Conservation (phyloP, 225 moss, liverwort and hornwort species). For the Thuidium tamariscinum region DNA sequence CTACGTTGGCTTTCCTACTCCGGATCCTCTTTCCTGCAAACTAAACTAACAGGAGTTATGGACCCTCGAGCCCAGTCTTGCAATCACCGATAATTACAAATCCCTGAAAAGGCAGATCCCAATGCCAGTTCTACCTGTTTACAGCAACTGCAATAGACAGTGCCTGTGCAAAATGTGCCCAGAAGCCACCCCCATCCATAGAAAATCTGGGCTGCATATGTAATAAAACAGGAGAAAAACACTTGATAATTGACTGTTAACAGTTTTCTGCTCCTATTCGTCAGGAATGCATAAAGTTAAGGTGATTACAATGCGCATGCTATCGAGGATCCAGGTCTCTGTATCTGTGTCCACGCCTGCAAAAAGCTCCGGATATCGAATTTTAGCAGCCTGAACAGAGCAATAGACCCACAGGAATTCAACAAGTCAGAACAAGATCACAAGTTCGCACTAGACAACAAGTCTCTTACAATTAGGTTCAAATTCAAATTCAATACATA, state of each 20-base stretch:
- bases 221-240: background rate
- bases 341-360: constrained; percentile 45
- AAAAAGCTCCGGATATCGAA: constrained; percentile 75
- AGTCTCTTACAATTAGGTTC: background rate
- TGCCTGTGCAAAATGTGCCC: background rate
- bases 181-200: background rate
- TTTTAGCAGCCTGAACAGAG: constrained; percentile 63
- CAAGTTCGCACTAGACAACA: background rate
- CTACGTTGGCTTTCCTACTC: background rate
- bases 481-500: background rate
- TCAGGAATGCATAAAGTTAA: background rate
- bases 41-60: background rate
- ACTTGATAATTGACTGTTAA: background rate
- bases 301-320: constrained; percentile 65
- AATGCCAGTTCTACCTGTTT: background rate
- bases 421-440: background rate
- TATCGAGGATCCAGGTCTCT: constrained; percentile 73
- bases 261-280: background rate
- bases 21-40: background rate
- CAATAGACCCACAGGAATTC: background rate
- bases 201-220: background rate
- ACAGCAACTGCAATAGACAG: background rate
- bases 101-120: background rate
- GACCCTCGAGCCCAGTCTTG: background rate
- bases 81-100: background rate